Percentiles rank a stretch among this genome's conserved stretches.
These are phyloP conservation scores for Fraxinus cuspidata DNA, from an alignment of 257 asterid genomes.

Conservation along the genomic window DNA sequence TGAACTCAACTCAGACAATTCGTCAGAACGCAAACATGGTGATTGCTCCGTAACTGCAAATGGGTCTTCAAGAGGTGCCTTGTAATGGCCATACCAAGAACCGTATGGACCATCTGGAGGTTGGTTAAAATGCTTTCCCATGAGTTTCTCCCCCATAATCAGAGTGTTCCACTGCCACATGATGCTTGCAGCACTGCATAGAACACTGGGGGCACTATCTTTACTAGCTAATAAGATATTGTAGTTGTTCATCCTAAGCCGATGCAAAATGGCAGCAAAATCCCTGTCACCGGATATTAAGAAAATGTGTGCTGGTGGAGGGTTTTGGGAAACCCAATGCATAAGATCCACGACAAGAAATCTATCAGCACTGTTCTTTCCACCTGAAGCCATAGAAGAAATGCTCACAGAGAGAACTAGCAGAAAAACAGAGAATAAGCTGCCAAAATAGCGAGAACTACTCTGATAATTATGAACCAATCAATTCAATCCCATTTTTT, in stretches of 20 bases:
- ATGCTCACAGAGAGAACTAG: background rate
- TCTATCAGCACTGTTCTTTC: constrained; percentile 91
- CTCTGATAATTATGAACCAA: background rate
- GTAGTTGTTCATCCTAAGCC: constrained; percentile 85
- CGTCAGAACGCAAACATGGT: constrained; percentile 32
- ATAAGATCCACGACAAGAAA: constrained; percentile 89
- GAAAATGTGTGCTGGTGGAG: constrained; percentile 95
- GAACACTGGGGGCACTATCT: constrained; percentile 59
- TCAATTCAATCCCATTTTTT: background rate
- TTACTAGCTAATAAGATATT: constrained; percentile 80
- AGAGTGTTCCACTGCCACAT: constrained; percentile 94
- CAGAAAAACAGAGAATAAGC: background rate
- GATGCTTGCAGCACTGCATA: constrained; percentile 88
- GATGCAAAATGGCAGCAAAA: constrained; percentile 78
- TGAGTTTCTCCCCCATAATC: constrained; percentile 70
- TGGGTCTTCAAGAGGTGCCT: constrained; percentile 73
- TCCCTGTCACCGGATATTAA: constrained; percentile 85
- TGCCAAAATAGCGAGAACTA: background rate
- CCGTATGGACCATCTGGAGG: constrained; percentile 92
- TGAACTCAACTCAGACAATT: constrained; percentile 38
- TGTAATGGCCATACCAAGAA: constrained; percentile 89
- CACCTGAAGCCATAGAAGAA: constrained; percentile 48
- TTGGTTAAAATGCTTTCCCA: constrained; percentile 81
- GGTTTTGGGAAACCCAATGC: constrained; percentile 93
- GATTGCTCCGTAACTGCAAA: constrained; percentile 53